These are phyloP conservation scores for Persicaria maculosa DNA, from an alignment of 148 eudicot species.

Conservation along the genomic window DNA sequence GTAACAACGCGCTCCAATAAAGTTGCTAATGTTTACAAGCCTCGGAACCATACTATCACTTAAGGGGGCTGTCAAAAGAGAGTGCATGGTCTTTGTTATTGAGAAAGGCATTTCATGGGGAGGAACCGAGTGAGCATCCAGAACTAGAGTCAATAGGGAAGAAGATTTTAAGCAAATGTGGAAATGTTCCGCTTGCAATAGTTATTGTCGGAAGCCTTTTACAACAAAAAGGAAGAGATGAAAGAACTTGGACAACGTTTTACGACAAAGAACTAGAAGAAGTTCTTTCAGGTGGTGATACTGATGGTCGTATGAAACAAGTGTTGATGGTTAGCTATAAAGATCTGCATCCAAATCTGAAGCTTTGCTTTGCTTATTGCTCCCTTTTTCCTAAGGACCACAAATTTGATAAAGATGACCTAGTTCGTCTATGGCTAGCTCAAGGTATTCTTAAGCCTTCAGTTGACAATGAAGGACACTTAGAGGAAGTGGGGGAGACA, in stretches of 20 bases:
- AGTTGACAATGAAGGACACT: background rate
- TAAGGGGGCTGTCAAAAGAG: background rate
- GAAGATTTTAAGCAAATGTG: background rate
- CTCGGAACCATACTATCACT: background rate
- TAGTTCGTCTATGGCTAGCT: background rate
- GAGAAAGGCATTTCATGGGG: background rate
- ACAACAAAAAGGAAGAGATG: background rate
- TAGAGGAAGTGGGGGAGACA: background rate
- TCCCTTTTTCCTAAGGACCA: background rate
- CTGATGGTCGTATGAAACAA: background rate
- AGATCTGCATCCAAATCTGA: background rate
- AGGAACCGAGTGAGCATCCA: background rate
- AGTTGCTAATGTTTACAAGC: background rate
- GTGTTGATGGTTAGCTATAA: background rate
- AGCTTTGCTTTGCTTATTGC: background rate
- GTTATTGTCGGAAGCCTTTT: background rate
- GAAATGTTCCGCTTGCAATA: background rate
- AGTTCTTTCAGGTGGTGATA: background rate
- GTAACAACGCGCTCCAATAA: background rate
- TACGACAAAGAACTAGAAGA: background rate
- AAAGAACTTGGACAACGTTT: background rate
- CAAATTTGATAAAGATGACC: background rate
- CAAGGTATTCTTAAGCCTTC: background rate
- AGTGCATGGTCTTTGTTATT: no score
- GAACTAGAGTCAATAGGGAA: background rate